Percentiles rank a stretch among this genome's conserved stretches.
phyloP scores from a whole-genome alignment of 495 filamentous ascomycete genomes.

The Cladorrhinum samala region DNA sequence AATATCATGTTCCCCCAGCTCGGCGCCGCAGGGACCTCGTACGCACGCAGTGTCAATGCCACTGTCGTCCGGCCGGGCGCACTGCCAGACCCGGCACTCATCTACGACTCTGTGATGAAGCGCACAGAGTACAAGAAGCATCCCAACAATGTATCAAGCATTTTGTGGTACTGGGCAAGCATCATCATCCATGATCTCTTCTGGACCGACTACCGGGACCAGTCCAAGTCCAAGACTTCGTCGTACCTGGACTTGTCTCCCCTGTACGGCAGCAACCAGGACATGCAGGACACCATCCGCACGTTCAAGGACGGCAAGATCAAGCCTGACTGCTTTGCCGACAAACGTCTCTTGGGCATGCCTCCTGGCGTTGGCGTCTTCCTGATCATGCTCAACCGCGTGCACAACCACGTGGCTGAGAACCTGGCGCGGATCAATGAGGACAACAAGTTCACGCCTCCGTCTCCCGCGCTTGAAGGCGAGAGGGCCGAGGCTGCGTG shows the following conservation, averaged over 20 bases:
- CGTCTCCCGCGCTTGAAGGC: constrained; percentile 38
- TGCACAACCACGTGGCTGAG: constrained; percentile 75
- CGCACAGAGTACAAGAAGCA: constrained; percentile 40
- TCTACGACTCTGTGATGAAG: constrained; percentile 68
- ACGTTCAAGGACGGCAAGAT: constrained; percentile 77
- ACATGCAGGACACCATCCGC: constrained; percentile 67
- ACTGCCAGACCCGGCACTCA: constrained; percentile 65
- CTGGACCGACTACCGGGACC: constrained; percentile 38
- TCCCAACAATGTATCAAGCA: constrained; percentile 72
- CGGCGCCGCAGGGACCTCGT: constrained; percentile 46
- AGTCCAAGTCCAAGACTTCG: constrained; percentile 61
- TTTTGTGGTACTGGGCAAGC: constrained; percentile 83
- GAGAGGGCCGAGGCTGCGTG: constrained; percentile 53
- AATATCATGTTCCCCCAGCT: constrained; percentile 41
- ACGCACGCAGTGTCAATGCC: constrained; percentile 69
- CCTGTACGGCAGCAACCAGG: constrained; percentile 75
- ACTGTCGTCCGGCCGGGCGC: constrained; percentile 54
- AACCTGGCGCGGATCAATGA: constrained; percentile 67
- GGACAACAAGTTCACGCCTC: constrained; percentile 61
- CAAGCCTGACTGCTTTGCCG: constrained; percentile 76
- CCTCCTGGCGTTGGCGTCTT: constrained; percentile 76
- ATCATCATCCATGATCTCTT: constrained; percentile 72
- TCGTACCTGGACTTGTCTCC: constrained; percentile 82
- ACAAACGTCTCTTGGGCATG: constrained; percentile 71
- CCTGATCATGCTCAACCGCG: constrained; percentile 69